Conservation (phyloP, 2,329 filamentous ascomycete species). For the Alternaria sp. region DNA sequence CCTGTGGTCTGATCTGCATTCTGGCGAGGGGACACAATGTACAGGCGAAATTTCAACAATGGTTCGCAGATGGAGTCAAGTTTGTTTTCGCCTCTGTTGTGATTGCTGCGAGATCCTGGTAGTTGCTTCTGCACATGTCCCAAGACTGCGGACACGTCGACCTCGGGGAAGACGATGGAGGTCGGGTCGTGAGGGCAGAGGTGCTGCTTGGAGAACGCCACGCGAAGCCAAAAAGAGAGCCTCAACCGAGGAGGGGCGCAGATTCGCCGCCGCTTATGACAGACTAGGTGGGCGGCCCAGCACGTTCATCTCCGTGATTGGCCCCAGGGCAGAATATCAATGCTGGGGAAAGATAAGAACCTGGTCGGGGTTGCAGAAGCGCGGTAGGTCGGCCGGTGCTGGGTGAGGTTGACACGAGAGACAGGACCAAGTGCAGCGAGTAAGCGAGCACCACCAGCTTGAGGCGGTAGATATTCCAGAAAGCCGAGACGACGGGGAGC, state of each 20-base stretch:
- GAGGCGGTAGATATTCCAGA: conserved; percentile 24
- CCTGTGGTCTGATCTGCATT: conserved; percentile 27
- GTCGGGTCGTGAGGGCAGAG: conserved; percentile 29
- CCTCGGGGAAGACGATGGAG: conserved; percentile 42
- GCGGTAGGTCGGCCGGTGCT: conserved; percentile 31
- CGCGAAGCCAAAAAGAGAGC: conserved; percentile 39
- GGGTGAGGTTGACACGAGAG: conserved; percentile 30
- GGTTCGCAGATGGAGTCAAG: conserved; percentile 3
- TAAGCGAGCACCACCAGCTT: conserved; percentile 29
- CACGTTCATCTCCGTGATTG: conserved; percentile 33
- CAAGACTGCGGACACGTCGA: conserved; percentile 12
- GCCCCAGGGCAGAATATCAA: conserved; percentile 28
- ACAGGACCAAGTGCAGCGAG: conserved; percentile 29
- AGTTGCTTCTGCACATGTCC: conserved; percentile 8
- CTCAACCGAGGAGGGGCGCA: conserved; percentile 48
- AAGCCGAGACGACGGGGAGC: conserved; percentile 45
- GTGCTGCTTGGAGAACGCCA: conserved; percentile 42
- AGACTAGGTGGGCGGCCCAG: conserved; percentile 21
- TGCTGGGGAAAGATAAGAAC: conserved; percentile 46
- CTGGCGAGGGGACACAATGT: conserved; percentile 9
- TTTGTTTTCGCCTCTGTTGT: neutral
- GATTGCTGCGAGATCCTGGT: conserved; percentile 4
- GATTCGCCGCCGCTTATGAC: conserved; percentile 51
- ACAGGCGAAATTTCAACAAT: neutral
- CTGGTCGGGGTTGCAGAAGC: conserved; percentile 34